Base-by-base conservation (phyloP, 2,329 filamentous ascomycete species). In the Chaetomiaceae sp. region DNA sequence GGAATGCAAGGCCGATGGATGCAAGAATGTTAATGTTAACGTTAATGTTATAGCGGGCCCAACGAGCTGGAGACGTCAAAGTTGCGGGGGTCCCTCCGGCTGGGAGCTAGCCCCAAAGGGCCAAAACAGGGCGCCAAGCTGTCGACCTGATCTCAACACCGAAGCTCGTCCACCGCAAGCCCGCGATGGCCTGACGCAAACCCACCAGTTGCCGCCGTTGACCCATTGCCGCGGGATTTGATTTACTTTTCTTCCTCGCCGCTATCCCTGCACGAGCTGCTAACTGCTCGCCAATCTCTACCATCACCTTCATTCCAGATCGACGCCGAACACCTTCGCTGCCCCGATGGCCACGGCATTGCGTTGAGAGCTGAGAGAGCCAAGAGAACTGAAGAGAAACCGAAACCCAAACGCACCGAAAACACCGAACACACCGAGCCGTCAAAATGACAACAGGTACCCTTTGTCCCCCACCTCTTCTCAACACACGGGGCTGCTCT, bases 361-460 rank as follows among this genome's bases (percentile, higher is more conserved):
- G 17, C 34, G 12, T 12, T 51, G 33, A 44, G 38, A 17, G 10
- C 25, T 27, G 6, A 27, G 25, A 27, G 25, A 27, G 25, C 12
- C 5, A 16, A n/a, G 41, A n/a, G 13, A 17, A 5, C 16, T 13
- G 9, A 16, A 40, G 14, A 41, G n/a, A n/a, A n/a, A n/a, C n/a
- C n/a, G n/a, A n/a, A n/a, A n/a, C n/a, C n/a, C n/a, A n/a, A n/a
- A n/a, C n/a, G n/a, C n/a, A n/a, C n/a, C n/a, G n/a, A n/a, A n/a
- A n/a, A n/a, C n/a, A n/a, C n/a, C n/a, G n/a, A n/a, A n/a, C n/a
- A 33, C 14, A 37, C 12, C 9, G 12, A 39, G 16, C 27, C 8
- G n/a, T 20, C 7, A 59, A 49, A 23, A 60, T 60, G 58, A 14
- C 53, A 5, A 60, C 56, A 27, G 56, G 58, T 60, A 60, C 43